Conservation (phyloP, 495 filamentous ascomycete genomes). For the Annulohypoxylon maeteangense region DNA sequence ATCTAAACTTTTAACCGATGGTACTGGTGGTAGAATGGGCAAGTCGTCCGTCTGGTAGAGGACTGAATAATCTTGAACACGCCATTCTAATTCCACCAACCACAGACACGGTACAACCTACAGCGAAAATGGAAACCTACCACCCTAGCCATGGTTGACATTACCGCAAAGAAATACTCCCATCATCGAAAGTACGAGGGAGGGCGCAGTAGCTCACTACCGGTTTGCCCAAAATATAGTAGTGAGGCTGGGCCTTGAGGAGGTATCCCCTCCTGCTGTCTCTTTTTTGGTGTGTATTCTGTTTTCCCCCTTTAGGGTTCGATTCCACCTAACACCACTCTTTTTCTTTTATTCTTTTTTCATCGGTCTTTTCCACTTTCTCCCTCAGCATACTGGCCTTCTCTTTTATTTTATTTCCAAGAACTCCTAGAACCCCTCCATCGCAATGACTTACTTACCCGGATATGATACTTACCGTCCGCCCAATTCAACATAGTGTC, state of each 20-base stretch:
- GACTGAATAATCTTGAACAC: slow-evolving; percentile 2
- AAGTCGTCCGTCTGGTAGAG: not conserved
- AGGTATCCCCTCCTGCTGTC: not conserved
- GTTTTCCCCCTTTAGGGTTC: not conserved
- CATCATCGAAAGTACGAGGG: slow-evolving; percentile 14
- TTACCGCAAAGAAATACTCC: slow-evolving; percentile 22
- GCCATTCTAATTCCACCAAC: not conserved
- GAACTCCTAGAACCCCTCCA: no score
- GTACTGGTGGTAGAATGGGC: not conserved
- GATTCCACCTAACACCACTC: not conserved
- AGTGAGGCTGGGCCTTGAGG: slow-evolving; percentile 14
- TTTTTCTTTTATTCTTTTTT: not conserved
- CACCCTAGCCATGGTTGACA: not conserved
- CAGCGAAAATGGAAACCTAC: not conserved
- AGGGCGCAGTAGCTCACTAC: slow-evolving; percentile 17
- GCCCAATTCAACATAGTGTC: no score
- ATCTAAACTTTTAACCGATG: not conserved
- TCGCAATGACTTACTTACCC: no score
- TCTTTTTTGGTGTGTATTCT: not conserved
- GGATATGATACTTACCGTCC: no score
- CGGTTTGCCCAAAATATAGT: not conserved
- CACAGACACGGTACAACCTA: slow-evolving; percentile 15
- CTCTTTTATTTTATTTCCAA: no score
- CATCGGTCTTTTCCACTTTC: not conserved
- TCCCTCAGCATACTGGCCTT: not conserved